Evolutionary conservation across 1,284 basidiomycete species (phyloP).

Genomic region (Trametes versicolor): DNA sequence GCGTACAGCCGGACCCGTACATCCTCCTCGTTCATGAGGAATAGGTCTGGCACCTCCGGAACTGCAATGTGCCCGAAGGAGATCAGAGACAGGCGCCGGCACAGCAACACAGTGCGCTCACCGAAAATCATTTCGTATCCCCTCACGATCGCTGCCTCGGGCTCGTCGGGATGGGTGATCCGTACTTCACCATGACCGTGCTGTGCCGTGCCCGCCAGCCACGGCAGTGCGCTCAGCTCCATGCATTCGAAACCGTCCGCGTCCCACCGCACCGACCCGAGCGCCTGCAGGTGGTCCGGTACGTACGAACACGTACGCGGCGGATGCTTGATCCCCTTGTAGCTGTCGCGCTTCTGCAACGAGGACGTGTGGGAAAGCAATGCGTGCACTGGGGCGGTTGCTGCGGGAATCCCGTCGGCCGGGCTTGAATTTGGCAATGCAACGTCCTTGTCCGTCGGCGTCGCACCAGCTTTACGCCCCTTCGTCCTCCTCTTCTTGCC

Average conservation of each 20-base stretch:
- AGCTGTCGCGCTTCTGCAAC: background rate
- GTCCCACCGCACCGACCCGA: conserved; percentile 23
- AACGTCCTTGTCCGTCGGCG: background rate
- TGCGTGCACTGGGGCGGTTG: background rate
- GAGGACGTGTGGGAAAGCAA: conserved; percentile 4
- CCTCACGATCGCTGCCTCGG: background rate
- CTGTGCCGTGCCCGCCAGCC: conserved; percentile 28
- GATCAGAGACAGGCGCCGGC: no score
- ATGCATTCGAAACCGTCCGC: conserved; percentile 30
- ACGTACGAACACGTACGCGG: conserved; percentile 26
- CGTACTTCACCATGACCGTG: background rate
- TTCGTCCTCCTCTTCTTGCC: background rate
- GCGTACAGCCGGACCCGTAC: conserved; percentile 10
- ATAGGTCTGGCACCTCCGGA: background rate
- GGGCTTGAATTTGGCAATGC: background rate
- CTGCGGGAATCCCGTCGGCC: no score
- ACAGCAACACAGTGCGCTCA: background rate
- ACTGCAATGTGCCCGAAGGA: background rate
- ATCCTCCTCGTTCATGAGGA: conserved; percentile 8
- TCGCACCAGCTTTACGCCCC: background rate
- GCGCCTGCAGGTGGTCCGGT: conserved; percentile 17
- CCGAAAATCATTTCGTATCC: background rate
- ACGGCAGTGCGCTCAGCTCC: conserved; percentile 37
- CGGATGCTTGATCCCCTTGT: conserved; percentile 25
- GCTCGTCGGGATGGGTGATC: no score